phyloP scores from a whole-genome alignment of 129 eudicot genomes.

The Flaveria bidentis region DNA sequence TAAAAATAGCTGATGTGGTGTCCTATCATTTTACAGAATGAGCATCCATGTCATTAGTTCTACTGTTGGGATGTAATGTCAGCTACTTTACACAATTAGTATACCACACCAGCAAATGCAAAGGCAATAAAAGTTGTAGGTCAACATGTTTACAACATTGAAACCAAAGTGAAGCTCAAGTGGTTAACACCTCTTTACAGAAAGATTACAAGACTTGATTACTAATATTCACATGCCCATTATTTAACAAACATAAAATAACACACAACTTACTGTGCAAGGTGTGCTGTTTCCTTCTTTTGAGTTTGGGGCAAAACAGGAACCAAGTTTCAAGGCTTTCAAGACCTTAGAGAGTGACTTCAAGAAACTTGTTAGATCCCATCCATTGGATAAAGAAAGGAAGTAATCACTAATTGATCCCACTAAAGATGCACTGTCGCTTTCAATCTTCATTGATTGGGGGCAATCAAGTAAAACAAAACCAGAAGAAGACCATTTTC shows the following conservation, averaged over 20 bases:
- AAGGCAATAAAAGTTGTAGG: not conserved
- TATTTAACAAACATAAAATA: slow-evolving; percentile 3
- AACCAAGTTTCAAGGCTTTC: slow-evolving; percentile 63
- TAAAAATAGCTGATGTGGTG: not conserved
- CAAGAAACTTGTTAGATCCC: slow-evolving; percentile 89
- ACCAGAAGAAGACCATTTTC: slow-evolving; percentile 82
- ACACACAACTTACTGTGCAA: slow-evolving; percentile 64
- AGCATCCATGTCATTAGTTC: not conserved
- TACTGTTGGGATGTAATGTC: not conserved
- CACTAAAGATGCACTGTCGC: slow-evolving; percentile 74
- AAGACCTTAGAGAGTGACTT: slow-evolving; percentile 89
- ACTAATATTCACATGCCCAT: not conserved
- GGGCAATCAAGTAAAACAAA: slow-evolving; percentile 92
- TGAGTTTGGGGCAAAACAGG: slow-evolving; percentile 56
- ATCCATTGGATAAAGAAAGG: slow-evolving; percentile 88
- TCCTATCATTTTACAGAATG: not conserved
- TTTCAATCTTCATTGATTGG: slow-evolving; percentile 89
- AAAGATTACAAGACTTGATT: not conserved
- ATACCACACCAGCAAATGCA: not conserved
- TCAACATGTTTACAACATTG: not conserved
- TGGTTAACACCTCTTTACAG: not conserved
- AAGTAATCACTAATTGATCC: slow-evolving; percentile 97
- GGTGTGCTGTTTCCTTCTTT: slow-evolving; percentile 86
- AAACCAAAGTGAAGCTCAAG: not conserved
- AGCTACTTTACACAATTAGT: slow-evolving; percentile 1